phyloP scores from a whole-genome alignment of 1,284 basidiomycete genomes.

The Pseudozyma pruni region DNA sequence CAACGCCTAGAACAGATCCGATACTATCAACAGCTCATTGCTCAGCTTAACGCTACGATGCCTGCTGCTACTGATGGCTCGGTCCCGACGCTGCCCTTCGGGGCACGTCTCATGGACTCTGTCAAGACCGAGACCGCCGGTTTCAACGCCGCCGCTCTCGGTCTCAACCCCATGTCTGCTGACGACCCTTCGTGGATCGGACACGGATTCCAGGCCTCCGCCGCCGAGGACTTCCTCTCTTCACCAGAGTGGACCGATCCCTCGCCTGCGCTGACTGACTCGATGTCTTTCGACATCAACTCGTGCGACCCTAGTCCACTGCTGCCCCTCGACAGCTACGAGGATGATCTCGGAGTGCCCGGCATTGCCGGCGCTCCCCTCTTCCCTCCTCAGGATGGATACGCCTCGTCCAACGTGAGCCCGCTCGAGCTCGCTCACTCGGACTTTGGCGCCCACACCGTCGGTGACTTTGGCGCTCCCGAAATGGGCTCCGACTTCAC shows the following conservation, averaged over 20 bases:
- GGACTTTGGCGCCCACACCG: conserved; percentile 32
- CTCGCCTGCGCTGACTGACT: conserved; percentile 59
- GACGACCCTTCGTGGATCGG: conserved; percentile 56
- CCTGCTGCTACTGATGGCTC: conserved; percentile 37
- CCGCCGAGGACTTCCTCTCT: conserved; percentile 57
- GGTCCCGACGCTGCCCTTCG: conserved; percentile 36
- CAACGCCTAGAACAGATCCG: conserved; percentile 50
- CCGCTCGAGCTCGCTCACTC: conserved; percentile 35
- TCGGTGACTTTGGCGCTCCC: conserved; percentile 46
- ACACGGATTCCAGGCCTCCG: conserved; percentile 52
- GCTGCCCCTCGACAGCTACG: conserved; percentile 55
- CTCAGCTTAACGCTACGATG: conserved; percentile 49
- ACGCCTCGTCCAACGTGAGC: conserved; percentile 52
- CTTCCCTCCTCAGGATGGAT: conserved; percentile 40
- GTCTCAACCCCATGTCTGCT: conserved; percentile 55
- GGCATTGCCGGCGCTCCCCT: conserved; percentile 56
- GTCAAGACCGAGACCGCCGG: conserved; percentile 28
- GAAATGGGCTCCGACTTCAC: conserved; percentile 49
- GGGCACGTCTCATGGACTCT: conserved; percentile 33
- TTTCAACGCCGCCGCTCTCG: conserved; percentile 47
- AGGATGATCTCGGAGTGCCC: conserved; percentile 51
- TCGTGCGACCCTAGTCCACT: conserved; percentile 63
- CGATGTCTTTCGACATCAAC: conserved; percentile 59
- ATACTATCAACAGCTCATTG: conserved; percentile 49
- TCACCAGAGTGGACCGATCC: conserved; percentile 62